phyloP scores from a whole-genome alignment of 2,329 filamentous ascomycete genomes.

The Trichoderma atrobrunneum region DNA sequence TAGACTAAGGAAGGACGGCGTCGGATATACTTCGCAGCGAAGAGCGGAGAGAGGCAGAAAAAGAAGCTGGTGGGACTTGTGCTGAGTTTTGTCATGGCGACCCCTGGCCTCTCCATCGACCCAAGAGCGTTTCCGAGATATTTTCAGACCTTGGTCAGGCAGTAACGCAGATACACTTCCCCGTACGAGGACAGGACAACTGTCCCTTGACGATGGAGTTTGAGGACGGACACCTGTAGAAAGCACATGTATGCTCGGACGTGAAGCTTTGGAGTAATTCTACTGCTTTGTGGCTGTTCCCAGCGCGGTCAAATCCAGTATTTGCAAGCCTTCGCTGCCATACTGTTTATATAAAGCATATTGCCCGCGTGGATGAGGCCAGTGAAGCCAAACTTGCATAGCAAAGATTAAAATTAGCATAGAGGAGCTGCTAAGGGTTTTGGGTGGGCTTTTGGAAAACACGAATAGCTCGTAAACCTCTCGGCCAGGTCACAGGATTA shows the following conservation, averaged over 20 bases:
- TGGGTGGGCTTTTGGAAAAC: background rate
- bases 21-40: background rate
- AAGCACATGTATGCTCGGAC: background rate
- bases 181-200: background rate
- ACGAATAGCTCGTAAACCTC: background rate
- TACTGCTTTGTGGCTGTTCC: background rate
- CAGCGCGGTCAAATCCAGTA: background rate
- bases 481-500: background rate
- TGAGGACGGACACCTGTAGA: background rate
- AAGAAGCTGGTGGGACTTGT: background rate
- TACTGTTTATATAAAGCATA: background rate
- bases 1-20: background rate
- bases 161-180: background rate
- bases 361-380: background rate
- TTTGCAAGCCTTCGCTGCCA: background rate
- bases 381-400: background rate
- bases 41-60: conserved; percentile 4
- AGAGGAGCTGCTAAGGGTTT: background rate
- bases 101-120: background rate
- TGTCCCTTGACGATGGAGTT: background rate
- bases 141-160: background rate
- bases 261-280: background rate
- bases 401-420: background rate
- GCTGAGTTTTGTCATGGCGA: background rate
- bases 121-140: background rate